Conservation (phyloP, 2,329 filamentous ascomycete genomes). For the Amauroascus verrucosus region DNA sequence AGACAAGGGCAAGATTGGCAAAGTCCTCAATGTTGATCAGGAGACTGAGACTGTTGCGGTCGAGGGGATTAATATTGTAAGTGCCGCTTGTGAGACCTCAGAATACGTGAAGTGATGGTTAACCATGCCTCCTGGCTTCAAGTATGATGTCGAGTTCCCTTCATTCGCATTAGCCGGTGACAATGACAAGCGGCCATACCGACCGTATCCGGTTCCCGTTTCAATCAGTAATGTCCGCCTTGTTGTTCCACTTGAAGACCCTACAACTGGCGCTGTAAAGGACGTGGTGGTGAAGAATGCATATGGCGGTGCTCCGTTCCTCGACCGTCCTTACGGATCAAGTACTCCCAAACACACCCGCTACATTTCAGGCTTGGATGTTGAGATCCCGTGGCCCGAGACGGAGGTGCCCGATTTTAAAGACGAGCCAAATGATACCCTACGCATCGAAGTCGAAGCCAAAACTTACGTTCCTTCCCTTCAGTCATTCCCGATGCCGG, state of each 20-base stretch:
- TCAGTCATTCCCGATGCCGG: conserved; percentile 66
- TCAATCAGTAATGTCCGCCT: conserved; percentile 66
- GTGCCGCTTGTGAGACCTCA: conserved; percentile 21
- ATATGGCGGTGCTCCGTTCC: conserved; percentile 42
- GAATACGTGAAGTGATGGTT: neutral
- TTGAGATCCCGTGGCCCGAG: conserved; percentile 67
- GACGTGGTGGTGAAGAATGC: conserved; percentile 72
- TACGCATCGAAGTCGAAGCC: conserved; percentile 63
- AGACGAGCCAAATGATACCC: conserved; percentile 58
- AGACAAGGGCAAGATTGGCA: conserved; percentile 74
- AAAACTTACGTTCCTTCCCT: conserved; percentile 70
- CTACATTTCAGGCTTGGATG: conserved; percentile 60
- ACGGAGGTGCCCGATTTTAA: conserved; percentile 41
- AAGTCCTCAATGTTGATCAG: conserved; percentile 49
- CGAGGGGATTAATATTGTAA: conserved; percentile 54
- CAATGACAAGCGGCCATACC: conserved; percentile 34
- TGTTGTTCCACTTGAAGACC: conserved; percentile 63
- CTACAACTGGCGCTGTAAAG: conserved; percentile 51
- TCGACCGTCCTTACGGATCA: conserved; percentile 42
- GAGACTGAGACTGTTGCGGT: conserved; percentile 51
- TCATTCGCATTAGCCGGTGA: conserved; percentile 28
- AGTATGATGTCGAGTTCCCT: conserved; percentile 38
- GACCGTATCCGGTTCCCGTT: conserved; percentile 47
- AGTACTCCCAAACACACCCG: conserved; percentile 34
- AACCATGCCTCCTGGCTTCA: neutral